Evolutionary conservation across 768 basidiomycete species (phyloP).

Genomic region (Boletus insuetus): DNA sequence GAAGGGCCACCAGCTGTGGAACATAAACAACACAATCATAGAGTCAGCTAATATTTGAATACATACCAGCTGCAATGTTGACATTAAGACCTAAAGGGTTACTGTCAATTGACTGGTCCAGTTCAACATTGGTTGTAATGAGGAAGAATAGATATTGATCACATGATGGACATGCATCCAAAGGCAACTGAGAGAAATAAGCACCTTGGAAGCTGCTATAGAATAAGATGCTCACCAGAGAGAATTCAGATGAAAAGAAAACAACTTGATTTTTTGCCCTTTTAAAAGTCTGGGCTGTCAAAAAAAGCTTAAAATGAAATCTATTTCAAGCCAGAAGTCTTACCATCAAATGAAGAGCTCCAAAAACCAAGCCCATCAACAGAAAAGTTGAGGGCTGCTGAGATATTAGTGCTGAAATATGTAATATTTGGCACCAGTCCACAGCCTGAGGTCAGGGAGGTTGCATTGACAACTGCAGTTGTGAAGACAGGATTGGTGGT

Average conservation of each 20-base stretch:
- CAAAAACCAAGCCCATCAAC: not conserved
- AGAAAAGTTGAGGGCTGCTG: not conserved
- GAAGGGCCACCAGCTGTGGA: not conserved
- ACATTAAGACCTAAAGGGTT: not conserved
- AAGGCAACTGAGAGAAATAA: not conserved
- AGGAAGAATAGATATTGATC: constrained; percentile 5
- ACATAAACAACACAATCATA: not conserved
- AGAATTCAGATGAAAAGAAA: not conserved
- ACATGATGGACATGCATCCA: not conserved
- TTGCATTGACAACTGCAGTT: not conserved
- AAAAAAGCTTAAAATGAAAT: not conserved
- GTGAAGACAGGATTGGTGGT: not conserved
- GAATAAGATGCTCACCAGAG: not conserved
- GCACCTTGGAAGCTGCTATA: not conserved
- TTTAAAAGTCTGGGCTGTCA: not conserved
- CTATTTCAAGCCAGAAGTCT: not conserved
- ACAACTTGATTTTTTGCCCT: not conserved
- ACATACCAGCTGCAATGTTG: not conserved
- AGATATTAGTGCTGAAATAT: too few relatives aligned
- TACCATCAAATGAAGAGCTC: not conserved
- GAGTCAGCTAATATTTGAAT: not conserved
- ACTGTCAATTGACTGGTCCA: not conserved
- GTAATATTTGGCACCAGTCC: constrained; percentile 2
- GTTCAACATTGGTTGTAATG: constrained; percentile 6
- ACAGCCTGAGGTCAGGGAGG: not conserved